Evolutionary conservation across 148 eudicot genomes (phyloP).

Genomic region (Fagopyrum homotropicum): DNA sequence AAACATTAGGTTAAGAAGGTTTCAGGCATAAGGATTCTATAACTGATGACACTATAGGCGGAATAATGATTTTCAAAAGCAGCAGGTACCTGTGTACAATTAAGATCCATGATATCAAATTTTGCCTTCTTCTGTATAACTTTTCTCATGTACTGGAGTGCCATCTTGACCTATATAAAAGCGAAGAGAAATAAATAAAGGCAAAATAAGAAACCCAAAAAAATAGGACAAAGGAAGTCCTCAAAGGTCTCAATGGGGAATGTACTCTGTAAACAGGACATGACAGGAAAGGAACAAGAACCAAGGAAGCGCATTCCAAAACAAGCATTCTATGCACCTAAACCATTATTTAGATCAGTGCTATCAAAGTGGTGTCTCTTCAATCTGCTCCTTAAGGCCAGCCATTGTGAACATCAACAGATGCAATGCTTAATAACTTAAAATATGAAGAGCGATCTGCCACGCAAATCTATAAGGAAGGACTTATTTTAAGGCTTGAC

Average conservation of each 20-base stretch:
- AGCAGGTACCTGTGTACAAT: slow-evolving; percentile 50
- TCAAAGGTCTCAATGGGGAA: background rate
- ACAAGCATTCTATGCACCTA: background rate
- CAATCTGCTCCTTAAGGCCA: background rate
- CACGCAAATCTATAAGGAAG: slow-evolving; percentile 4
- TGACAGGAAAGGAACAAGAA: background rate
- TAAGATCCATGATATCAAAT: slow-evolving; percentile 82
- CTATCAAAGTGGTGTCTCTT: background rate
- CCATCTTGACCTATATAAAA: slow-evolving; percentile 79
- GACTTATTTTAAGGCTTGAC: background rate
- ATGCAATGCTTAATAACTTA: background rate
- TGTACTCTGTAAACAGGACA: background rate
- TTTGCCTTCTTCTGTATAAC: slow-evolving; percentile 79
- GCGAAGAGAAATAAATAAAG: background rate
- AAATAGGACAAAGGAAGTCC: background rate
- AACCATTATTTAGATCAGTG: background rate
- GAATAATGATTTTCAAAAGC: slow-evolving; percentile 12
- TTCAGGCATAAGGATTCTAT: background rate
- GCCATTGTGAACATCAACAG: background rate
- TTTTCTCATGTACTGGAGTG: slow-evolving; percentile 78
- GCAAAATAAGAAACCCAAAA: slow-evolving; percentile 1
- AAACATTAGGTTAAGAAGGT: background rate
- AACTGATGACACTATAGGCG: background rate
- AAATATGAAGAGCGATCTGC: background rate
- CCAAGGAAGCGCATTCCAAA: background rate